Percentiles rank a stretch among this genome's conserved stretches.
Conservation (phyloP, 768 basidiomycete genomes). For the Leccinum boreale region DNA sequence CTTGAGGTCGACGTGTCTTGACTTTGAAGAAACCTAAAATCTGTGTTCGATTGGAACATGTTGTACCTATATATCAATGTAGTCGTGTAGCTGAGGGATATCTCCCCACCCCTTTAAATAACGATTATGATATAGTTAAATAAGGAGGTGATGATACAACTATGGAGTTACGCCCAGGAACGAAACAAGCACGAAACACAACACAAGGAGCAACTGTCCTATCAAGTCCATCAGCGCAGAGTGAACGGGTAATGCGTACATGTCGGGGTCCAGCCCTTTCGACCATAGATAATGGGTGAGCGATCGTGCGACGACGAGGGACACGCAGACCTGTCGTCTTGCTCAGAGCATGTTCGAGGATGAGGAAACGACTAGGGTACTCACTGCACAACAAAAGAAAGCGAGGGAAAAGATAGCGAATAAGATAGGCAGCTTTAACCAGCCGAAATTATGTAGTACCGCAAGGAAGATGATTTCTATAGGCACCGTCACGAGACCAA, state of each 20-base stretch:
- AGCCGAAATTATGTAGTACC: slow-evolving; percentile 64
- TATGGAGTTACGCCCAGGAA: slow-evolving; percentile 31
- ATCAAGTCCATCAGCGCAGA: slow-evolving; percentile 85
- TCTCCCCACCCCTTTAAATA: neutral
- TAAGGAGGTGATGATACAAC: neutral
- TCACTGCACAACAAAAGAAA: slow-evolving; percentile 76
- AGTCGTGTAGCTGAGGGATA: neutral
- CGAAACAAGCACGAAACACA: slow-evolving; percentile 68
- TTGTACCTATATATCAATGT: neutral
- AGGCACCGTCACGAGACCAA: slow-evolving; percentile 75
- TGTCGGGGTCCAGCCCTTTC: slow-evolving; percentile 77
- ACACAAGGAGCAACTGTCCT: slow-evolving; percentile 76
- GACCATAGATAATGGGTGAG: slow-evolving; percentile 81
- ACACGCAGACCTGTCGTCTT: slow-evolving; percentile 58
- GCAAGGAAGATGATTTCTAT: slow-evolving; percentile 73
- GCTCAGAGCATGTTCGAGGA: neutral
- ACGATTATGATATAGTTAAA: neutral
- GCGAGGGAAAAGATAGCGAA: slow-evolving; percentile 66
- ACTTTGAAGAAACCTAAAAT: slow-evolving; percentile 34
- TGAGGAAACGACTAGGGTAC: slow-evolving; percentile 29
- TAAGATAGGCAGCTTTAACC: slow-evolving; percentile 68
- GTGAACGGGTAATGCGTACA: slow-evolving; percentile 91
- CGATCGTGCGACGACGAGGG: slow-evolving; percentile 60
- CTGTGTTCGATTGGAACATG: neutral
- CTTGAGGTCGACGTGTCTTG: slow-evolving; percentile 38